Percentiles rank a stretch among this genome's conserved stretches.
Conservation (phyloP, 345 rosid genomes). For the Rhizophora apiculata region DNA sequence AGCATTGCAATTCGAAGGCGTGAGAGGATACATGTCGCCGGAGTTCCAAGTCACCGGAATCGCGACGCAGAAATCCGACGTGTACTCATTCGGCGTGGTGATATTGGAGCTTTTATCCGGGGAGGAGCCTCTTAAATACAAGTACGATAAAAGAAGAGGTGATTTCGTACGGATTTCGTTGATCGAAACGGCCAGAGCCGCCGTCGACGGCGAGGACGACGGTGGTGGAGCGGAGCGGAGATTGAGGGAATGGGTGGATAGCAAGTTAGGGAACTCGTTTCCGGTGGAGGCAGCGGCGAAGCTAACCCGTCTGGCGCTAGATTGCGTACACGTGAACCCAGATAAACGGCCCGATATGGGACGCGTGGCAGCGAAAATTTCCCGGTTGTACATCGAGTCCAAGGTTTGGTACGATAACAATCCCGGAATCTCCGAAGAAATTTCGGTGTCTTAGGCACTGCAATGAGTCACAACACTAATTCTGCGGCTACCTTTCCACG, state of each 20-base stretch:
- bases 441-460: slow-evolving; percentile 65
- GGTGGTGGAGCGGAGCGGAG: slow-evolving; percentile 25
- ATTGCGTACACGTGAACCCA: slow-evolving; percentile 63
- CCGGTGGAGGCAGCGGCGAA: slow-evolving; percentile 66
- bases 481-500: background rate
- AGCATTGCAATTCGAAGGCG: slow-evolving; percentile 55
- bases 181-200: slow-evolving; percentile 54
- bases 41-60: slow-evolving; percentile 53
- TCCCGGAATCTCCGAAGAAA: slow-evolving; percentile 36
- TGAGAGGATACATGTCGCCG: slow-evolving; percentile 84
- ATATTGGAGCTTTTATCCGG: slow-evolving; percentile 74
- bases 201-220: slow-evolving; percentile 28
- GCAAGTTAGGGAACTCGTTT: slow-evolving; percentile 70
- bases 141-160: slow-evolving; percentile 41
- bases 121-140: slow-evolving; percentile 66
- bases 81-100: slow-evolving; percentile 76
- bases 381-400: slow-evolving; percentile 60
- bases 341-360: slow-evolving; percentile 74
- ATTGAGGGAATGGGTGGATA: slow-evolving; percentile 70
- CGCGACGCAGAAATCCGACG: slow-evolving; percentile 73
- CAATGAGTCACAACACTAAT: slow-evolving; percentile 27
- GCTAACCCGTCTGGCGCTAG: slow-evolving; percentile 54
- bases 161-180: slow-evolving; percentile 52
- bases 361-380: slow-evolving; percentile 78
- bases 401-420: slow-evolving; percentile 51